Conservation (phyloP, 2,329 filamentous ascomycete species). For the Curvularia hawaiiensis region DNA sequence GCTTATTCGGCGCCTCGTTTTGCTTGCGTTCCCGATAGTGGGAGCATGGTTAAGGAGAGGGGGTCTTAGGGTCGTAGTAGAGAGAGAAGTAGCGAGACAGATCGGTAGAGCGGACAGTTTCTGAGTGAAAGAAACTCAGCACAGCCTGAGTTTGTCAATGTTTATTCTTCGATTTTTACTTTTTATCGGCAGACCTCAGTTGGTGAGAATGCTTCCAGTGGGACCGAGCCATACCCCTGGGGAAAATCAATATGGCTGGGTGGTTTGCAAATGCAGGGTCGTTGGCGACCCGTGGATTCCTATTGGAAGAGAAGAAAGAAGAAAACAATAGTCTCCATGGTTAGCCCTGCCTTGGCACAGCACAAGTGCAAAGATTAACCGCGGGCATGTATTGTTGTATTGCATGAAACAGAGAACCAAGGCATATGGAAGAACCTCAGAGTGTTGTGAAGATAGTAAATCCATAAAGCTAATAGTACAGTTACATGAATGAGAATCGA, state of each 20-base stretch:
- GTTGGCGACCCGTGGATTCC: background rate
- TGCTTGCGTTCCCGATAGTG: no score
- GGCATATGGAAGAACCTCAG: background rate
- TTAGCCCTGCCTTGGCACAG: background rate
- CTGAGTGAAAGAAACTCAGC: no score
- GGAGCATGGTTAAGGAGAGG: no score
- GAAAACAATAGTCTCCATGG: background rate
- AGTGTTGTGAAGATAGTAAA: background rate
- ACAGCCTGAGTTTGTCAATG: background rate
- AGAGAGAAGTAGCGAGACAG: no score
- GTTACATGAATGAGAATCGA: conserved; percentile 1
- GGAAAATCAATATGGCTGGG: conserved; percentile 1
- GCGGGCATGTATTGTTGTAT: background rate
- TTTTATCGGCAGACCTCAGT: background rate
- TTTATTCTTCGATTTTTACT: no score
- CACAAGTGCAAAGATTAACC: background rate
- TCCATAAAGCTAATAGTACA: conserved; percentile 9
- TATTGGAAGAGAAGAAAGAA: background rate
- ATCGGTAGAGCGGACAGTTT: background rate
- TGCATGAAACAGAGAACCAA: background rate
- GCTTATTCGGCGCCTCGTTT: no score
- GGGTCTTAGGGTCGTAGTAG: no score
- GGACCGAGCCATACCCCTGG: background rate
- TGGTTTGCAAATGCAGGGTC: background rate
- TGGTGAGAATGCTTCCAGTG: background rate